phyloP scores from a whole-genome alignment of 2,329 filamentous ascomycete species.

The Madurella fahalii region DNA sequence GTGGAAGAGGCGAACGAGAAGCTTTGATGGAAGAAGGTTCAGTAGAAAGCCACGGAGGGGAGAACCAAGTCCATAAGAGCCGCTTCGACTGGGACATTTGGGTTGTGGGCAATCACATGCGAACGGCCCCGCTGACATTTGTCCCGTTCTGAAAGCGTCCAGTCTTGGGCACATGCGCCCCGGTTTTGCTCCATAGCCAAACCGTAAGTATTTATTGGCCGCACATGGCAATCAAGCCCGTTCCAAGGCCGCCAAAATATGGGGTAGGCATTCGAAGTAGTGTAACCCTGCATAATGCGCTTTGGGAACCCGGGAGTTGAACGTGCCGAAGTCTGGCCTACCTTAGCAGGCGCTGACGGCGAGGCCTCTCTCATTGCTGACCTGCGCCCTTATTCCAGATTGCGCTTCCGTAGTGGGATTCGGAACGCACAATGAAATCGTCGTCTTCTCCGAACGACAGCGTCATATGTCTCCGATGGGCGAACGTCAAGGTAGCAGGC shows the following conservation, averaged over 20 bases:
- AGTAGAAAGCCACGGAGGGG: not conserved
- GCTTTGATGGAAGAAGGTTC: not conserved
- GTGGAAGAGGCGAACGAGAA: not conserved
- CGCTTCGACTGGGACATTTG: not conserved
- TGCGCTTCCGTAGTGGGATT: too few species aligned
- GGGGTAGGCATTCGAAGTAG: too few species aligned
- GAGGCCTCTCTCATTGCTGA: too few species aligned
- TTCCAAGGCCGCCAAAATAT: not conserved
- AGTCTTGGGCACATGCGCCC: slow-evolving; percentile 12
- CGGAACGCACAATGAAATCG: too few species aligned
- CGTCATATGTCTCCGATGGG: too few species aligned
- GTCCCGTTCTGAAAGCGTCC: not conserved
- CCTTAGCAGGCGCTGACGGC: too few species aligned
- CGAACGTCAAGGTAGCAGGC: not conserved
- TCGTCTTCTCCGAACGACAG: too few species aligned
- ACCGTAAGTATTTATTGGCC: not conserved
- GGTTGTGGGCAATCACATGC: slow-evolving; percentile 13
- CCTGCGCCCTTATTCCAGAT: too few species aligned
- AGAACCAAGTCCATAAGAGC: slow-evolving; percentile 5
- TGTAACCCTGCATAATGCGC: too few species aligned
- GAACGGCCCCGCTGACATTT: not conserved
- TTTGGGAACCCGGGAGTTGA: too few species aligned
- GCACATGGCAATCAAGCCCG: slow-evolving; percentile 10
- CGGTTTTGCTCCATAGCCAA: not conserved
- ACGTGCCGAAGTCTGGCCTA: too few species aligned